Percentiles rank a stretch among this genome's conserved stretches.
Conservation (phyloP, 1,284 basidiomycete species). For the Ustilago hordei region DNA sequence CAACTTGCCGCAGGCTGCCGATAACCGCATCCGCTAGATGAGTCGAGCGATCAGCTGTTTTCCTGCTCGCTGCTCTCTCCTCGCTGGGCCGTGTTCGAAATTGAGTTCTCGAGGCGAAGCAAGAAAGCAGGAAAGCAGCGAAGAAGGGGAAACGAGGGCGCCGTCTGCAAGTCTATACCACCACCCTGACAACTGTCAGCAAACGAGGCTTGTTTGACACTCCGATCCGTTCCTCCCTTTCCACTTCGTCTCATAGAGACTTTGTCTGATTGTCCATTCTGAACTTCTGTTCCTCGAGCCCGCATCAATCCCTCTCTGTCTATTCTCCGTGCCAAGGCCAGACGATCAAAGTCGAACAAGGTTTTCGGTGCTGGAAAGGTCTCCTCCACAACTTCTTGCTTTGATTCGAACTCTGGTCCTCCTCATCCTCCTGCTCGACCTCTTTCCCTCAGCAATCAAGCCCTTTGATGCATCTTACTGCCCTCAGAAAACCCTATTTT, state of each 20-base stretch:
- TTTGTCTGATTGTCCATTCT: background rate
- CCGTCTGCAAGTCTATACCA: background rate
- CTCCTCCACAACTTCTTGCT: background rate
- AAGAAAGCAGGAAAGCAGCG: background rate
- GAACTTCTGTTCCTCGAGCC: background rate
- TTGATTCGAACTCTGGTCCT: background rate
- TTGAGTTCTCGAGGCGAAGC: background rate
- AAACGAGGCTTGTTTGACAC: slow-evolving; percentile 8
- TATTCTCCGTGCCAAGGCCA: slow-evolving; percentile 2
- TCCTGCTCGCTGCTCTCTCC: background rate
- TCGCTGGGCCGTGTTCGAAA: background rate
- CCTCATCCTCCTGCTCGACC: background rate
- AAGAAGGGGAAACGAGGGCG: background rate
- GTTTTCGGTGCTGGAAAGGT: background rate
- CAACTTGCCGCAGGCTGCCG: background rate
- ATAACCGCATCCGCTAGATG: background rate
- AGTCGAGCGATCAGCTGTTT: background rate
- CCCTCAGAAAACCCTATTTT: background rate
- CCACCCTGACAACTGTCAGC: slow-evolving; percentile 9
- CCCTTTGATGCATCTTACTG: background rate
- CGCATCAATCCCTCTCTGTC: background rate
- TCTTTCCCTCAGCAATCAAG: background rate
- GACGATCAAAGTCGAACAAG: background rate
- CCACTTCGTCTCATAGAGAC: background rate
- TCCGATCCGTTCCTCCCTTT: background rate